phyloP scores from a whole-genome alignment of 305 asterid species.

The Solanum hybrid region DNA sequence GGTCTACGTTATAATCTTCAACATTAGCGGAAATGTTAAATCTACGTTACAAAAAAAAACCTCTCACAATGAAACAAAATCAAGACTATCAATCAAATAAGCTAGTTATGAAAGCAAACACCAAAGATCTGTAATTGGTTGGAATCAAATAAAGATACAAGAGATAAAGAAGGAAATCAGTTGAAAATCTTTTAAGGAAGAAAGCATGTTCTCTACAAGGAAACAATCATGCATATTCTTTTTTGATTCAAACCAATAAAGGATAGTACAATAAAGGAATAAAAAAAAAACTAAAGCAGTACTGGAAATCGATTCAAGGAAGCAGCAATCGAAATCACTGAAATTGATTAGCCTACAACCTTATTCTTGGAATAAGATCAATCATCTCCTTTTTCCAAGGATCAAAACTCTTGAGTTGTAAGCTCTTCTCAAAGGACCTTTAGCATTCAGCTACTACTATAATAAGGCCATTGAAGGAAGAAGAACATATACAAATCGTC shows the following conservation, averaged over 20 bases:
- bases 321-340: not conserved
- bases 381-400: not conserved
- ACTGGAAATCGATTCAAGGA: not conserved
- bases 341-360: not conserved
- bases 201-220: not conserved
- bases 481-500: not conserved
- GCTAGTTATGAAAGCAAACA: not conserved
- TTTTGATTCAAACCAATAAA: too few relatives aligned
- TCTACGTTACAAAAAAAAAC: not conserved
- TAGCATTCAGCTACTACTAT: not conserved
- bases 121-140: not conserved
- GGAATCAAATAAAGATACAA: not conserved
- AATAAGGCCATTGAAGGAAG: not conserved
- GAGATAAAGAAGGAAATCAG: not conserved
- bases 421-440: not conserved
- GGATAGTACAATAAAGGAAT: too few relatives aligned
- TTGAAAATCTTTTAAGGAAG: not conserved
- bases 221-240: not conserved
- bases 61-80: not conserved
- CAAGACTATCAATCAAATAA: not conserved
- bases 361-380: not conserved
- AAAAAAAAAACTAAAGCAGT: too few relatives aligned
- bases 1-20: not conserved
- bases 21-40: not conserved
- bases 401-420: not conserved